A percentile compares a stretch with the other conserved stretches of the same genome.
Evolutionary conservation across 768 basidiomycete genomes (phyloP).

Genomic region (Chalciporus piperatus): DNA sequence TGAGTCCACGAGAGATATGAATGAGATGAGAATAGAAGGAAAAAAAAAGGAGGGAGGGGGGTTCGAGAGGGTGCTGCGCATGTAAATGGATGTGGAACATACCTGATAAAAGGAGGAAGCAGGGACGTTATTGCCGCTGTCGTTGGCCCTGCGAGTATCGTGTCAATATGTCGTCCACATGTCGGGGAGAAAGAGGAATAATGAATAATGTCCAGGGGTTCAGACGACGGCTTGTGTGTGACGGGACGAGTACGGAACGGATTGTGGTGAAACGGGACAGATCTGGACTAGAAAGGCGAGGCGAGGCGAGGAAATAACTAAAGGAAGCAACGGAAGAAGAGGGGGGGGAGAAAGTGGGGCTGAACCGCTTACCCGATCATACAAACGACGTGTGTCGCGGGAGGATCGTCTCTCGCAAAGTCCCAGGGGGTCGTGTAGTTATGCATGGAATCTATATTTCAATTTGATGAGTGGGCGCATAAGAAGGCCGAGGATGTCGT

Average conservation of each 20-base stretch:
- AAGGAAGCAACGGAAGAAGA: neutral
- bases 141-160: constrained; percentile 41
- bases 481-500: neutral
- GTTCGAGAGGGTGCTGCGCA: too few species aligned
- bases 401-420: constrained; percentile 45
- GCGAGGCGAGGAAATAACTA: too few species aligned
- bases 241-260: neutral
- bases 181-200: too few species aligned
- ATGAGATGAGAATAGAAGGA: too few species aligned
- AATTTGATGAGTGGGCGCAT: neutral
- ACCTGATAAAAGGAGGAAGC: constrained; percentile 42
- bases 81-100: neutral
- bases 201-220: too few species aligned
- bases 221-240: too few species aligned
- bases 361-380: constrained; percentile 46
- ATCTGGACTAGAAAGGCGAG: neutral
- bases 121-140: constrained; percentile 50
- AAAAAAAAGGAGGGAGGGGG: too few species aligned
- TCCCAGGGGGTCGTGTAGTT: constrained; percentile 62
- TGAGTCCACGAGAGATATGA: too few species aligned
- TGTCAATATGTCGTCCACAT: neutral
- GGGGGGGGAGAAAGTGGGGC: neutral
- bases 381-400: constrained; percentile 52
- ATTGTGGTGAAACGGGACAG: neutral
- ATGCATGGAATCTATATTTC: constrained; percentile 35